Evolutionary conservation across 371 early-diverging fungal species (phyloP), one percentile per base, ranked within the genome.

Genomic region (Chytridium lagenaria): DNA sequence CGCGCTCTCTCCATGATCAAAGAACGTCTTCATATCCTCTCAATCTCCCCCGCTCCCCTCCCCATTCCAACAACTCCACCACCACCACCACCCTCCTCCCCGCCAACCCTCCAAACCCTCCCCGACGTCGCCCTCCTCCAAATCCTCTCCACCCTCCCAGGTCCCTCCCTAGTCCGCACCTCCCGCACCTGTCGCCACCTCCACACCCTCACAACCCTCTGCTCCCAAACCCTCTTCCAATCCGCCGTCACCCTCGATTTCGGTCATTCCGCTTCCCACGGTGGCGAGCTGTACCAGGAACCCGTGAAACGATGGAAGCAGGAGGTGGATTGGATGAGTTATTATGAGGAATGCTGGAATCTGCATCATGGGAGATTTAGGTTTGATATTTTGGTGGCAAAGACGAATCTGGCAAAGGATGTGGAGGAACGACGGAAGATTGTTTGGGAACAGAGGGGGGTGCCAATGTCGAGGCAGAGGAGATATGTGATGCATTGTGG

Each of bases 401-500:
- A 50, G 26, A 23, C 26, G 15, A 57, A 30, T 28, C 31, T 74
- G 31, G 12, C 59, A 67, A 36, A 59, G 65, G 63, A 44, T 50
- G 61, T 61, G 10, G 26, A 2, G 3, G 23, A 28, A 10, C 61
- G 61, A 7, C 30, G 61, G 3, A 15, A n/a, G 49, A 26, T 59
- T 22, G 49, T 68, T 19, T 55, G 5, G 67, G 55, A 33, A 52
- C 59, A 22, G 22, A 39, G 63, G 44, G 37, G 59, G 51, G 34
- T 34, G 5, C 7, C 36, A 34, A 7, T 61, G 23, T 34, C 36
- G 3, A 28, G 37, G 10, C 7, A 34, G 1, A 12, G 68, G 34
- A 39, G 59, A 23, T 76, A 72, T 34, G 34, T 76, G 22, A 49
- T 76, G 39, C 76, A 76, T 36, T 76, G 76, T 51, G 76, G 76